Evolutionary conservation across 768 basidiomycete genomes (phyloP), one percentile per base, ranked within the genome.

Genomic region (Neoboletus magnificus): DNA sequence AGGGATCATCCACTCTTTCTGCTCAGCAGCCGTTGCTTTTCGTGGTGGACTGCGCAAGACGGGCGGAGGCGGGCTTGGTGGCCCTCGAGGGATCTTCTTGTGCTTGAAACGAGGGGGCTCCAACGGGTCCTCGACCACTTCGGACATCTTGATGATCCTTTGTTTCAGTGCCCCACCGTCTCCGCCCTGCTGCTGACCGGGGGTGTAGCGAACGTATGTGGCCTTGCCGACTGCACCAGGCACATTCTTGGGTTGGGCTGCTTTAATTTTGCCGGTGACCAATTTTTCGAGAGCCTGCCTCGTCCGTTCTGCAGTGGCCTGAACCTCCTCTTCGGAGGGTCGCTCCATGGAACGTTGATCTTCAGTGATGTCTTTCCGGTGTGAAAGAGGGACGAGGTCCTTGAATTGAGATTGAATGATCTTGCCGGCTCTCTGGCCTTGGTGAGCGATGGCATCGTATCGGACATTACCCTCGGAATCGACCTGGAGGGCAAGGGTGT

Each of bases 1-100:
- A 18, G 97, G 97, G 54, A 99, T 98, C 94, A 98, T 97, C 97
- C 97, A 98, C 66, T 98, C 97, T 75, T 98, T 99, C 76, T 98
- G 96, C 69, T 99, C 97, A 52, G 93, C 91, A 9, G 91, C 90
- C 0, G 96, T 96, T 4, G 94, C 95, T 66, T 97, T 95, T 52
- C 97, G 81, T 7, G 97, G 97, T 12, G 97, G 97, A 77, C 90
- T 93, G 37, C 95, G 85, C 36, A 99, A 76, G 2, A 98, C 92
- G 18, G 97, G 97, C 2, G 95, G 93, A 3, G 97, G 97, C 0
- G 97, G 96, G 66, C 92, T 95, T 2, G 93, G 94, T 13, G 95
- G 95, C 5, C 95, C 97, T 66, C 93, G 79, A 11, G 97, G 97
- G 58, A 99, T 97, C 77, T 99, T 99, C 79, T 98, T 98, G 71